Evolutionary conservation across 805 yeast species (phyloP).

Genomic region (Yamadazyma ubonensis): DNA sequence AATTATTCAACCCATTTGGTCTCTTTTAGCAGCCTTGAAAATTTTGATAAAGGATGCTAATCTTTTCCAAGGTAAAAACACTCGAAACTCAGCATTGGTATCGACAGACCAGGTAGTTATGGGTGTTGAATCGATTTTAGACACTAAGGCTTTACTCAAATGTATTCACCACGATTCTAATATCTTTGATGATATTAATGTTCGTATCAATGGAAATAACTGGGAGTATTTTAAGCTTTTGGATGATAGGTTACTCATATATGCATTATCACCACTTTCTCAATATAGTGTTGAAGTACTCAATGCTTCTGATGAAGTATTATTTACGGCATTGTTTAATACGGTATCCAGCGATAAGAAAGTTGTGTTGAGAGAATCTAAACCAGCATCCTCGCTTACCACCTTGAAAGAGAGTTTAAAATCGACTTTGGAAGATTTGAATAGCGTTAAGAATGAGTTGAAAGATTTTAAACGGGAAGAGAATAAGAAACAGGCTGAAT

Average conservation of each 20-base stretch:
- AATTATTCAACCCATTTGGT: conserved; percentile 42
- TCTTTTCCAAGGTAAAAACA: conserved; percentile 28
- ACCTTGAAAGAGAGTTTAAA: conserved; percentile 35
- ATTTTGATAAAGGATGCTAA: conserved; percentile 27
- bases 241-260: conserved; percentile 25
- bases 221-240: conserved; percentile 31
- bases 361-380: conserved; percentile 24
- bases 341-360: conserved; percentile 24
- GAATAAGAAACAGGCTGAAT: conserved; percentile 32
- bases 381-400: conserved; percentile 24
- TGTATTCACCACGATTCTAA: conserved; percentile 14
- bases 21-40: conserved; percentile 40
- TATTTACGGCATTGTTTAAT: conserved; percentile 28
- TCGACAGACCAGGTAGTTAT: neutral
- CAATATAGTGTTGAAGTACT: conserved; percentile 37
- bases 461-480: conserved; percentile 40
- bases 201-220: conserved; percentile 32
- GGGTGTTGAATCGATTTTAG: conserved; percentile 26
- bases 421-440: conserved; percentile 29
- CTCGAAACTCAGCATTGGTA: neutral
- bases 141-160: conserved; percentile 29
- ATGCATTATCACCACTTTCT: conserved; percentile 32
- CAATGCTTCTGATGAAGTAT: conserved; percentile 12
- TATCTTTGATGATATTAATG: conserved; percentile 7
- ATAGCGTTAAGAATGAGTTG: conserved; percentile 21